Evolutionary conservation across 495 filamentous ascomycete genomes (phyloP).

Genomic region (Penicillium bialowiezense): DNA sequence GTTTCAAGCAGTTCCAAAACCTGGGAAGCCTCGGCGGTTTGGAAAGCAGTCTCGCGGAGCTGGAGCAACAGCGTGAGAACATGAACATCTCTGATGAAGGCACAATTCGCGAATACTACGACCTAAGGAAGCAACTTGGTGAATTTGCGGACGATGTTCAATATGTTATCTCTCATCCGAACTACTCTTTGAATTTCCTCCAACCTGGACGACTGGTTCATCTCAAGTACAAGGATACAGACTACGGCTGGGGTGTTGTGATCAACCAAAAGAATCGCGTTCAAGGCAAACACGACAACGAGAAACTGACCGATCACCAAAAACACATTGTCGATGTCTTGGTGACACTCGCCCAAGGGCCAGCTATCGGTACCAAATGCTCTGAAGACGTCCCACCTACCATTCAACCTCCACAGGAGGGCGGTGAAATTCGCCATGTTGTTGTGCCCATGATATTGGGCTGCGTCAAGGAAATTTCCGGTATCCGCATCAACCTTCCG

Average conservation of each 20-base stretch:
- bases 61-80: slow-evolving; percentile 68
- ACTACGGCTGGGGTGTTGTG: slow-evolving; percentile 92
- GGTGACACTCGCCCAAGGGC: slow-evolving; percentile 63
- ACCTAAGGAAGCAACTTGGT: slow-evolving; percentile 77
- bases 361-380: slow-evolving; percentile 54
- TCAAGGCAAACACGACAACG: slow-evolving; percentile 55
- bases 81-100: slow-evolving; percentile 80
- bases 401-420: slow-evolving; percentile 58
- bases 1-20: slow-evolving; percentile 98
- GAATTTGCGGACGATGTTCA: slow-evolving; percentile 81
- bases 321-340: slow-evolving; percentile 78
- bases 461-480: slow-evolving; percentile 73
- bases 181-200: slow-evolving; percentile 75
- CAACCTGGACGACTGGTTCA: slow-evolving; percentile 79
- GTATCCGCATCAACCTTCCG: slow-evolving; percentile 75
- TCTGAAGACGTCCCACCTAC: slow-evolving; percentile 61
- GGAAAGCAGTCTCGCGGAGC: slow-evolving; percentile 71
- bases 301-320: slow-evolving; percentile 68
- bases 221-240: slow-evolving; percentile 70
- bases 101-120: slow-evolving; percentile 88
- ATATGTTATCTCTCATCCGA: slow-evolving; percentile 83
- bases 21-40: slow-evolving; percentile 76
- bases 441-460: slow-evolving; percentile 83
- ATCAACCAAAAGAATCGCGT: slow-evolving; percentile 65
- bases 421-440: slow-evolving; percentile 72